Evolutionary conservation across 768 basidiomycete genomes (phyloP), one percentile per base, ranked within the genome.

Genomic region (Rhizopogon rudus): DNA sequence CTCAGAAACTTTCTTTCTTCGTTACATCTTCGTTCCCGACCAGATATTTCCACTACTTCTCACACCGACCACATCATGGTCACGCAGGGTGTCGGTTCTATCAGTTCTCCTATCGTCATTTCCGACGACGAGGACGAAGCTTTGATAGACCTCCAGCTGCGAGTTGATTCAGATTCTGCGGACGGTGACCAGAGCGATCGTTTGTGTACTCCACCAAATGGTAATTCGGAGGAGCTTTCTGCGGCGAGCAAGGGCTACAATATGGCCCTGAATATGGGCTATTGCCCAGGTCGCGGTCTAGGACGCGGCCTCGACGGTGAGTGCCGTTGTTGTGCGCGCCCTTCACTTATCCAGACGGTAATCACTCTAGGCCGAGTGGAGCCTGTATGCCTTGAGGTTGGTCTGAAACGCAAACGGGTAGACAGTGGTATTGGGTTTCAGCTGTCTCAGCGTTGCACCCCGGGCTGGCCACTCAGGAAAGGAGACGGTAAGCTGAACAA

Each of bases 61-160:
- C 57, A 48, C 46, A 42, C 54, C 22, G 56, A 42, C 40, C 6
- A 25, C 25, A 40, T 20, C 40, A 59, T 56, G 50, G 56, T 52
- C 8, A 40, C 54, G 54, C 54, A 53, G n/a, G 57, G 49, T 52
- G 55, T 54, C 44, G 67, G 67, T 35, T 67, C 67, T 1, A 57
- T 57, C 57, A 61, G 53, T 29, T 67, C 66, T 44, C 67, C 67
- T 39, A 69, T 67, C 48, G 56, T 64, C 45, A 64, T 69, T 16
- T 65, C 65, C 10, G 66, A 69, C 28, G 67, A 69, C 45, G 67
- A 67, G 44, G 54, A 60, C 12, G 58, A 63, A 29, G 60, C 61
- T 45, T 41, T 61, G 41, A 57, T 59, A 28, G 57, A 60, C 35
- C 43, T 33, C 14, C 52, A 53, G n/a, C 52, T 57, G 29, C 52